Evolutionary conservation across 441 rosid species (phyloP), one percentile per base, ranked within the genome.

Genomic region (Brassica balearica): DNA sequence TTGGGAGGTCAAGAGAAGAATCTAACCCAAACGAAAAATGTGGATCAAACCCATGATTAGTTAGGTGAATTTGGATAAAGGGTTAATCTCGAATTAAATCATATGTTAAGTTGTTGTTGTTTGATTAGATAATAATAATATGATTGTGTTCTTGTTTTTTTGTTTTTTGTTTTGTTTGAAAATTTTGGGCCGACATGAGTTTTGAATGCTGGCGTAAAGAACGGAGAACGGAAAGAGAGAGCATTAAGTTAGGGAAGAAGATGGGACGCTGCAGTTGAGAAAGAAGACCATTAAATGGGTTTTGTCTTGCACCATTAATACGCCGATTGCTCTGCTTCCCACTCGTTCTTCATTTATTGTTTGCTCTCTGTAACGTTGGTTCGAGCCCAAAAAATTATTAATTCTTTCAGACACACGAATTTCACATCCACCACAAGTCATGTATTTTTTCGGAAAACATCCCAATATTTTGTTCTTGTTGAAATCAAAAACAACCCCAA

Each of bases 291-390:
- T 91, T 72, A 89, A 86, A 17, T 82, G 81, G 82, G 53, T 74
- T 84, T 81, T 82, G 88, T 89, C 87, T 80, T 87, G 56, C 74
- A 25, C 87, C 91, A 88, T 88, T 84, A 91, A 89, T 87, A 89
- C 83, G 41, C 68, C 38, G 56, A 58, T 60, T 71, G 46, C 70
- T 73, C 80, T 74, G 69, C 73, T 65, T 63, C 63, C 73, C 75
- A 58, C 79, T 58, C 77, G n/a, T 71, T 83, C 65, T 46, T 84
- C 79, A 79, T 75, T 83, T 56, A 73, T 66, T 27, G 69, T 32
- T 67, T 27, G 14, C 36, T 56, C 46, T 77, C 67, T 65, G 71
- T 56, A 55, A 71, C 81, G 81, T 64, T 58, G 17, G 60, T 71
- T 64, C 60, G 11, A 70, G 10, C 63, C 65, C 7, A 53, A 43